Evolutionary conservation across 2,329 filamentous ascomycete species (phyloP), one percentile per base, ranked within the genome.

Genomic region (Neurospora sp.): DNA sequence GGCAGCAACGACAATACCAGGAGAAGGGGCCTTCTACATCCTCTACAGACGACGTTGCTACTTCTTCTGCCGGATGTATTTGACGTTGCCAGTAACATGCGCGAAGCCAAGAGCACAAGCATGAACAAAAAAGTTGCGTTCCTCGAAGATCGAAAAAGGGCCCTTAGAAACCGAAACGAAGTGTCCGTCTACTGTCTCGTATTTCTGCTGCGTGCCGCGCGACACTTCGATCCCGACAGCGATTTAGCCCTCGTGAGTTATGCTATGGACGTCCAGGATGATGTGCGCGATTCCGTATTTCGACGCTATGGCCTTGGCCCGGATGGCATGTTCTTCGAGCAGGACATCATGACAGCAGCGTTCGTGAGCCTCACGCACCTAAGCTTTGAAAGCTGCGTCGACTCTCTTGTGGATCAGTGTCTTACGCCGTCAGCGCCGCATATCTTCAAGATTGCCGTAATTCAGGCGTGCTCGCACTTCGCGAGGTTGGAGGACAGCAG

Each of bases 41-140:
- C 89, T 17, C 81, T 91, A 68, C 89, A 91, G 76, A 88, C 84
- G 2, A 84, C 85, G 13, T 79, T 91, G 4, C 79, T 91, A 10
- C 85, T 91, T 71, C 81, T 91, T 9, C 80, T 90, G 9, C 89
- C 89, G 4, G 89, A 91, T 73, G 87, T 91, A 6, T 91, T 91
- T 73, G 88, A 90, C 78, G 87, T 91, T 40, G 89, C 89, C 36
- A 90, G 88, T 78, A 89, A 89, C 77, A 82, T 91, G 77, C 84
- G 88, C 70, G 88, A 90, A 73, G 84, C 84, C 38, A 90, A 89
- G 77, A 86, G 85, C 73, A 83, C 84, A 69, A 84, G 86, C 74
- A 86, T 91, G 77, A 82, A 85, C 17, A 91, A 91, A 78, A 90
- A 90, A 43, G 42, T 43, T 43, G 5, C 42, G 75, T 91, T 91